Base-by-base conservation (phyloP, 257 asterid species). In the Hygrophila difformis region DNA sequence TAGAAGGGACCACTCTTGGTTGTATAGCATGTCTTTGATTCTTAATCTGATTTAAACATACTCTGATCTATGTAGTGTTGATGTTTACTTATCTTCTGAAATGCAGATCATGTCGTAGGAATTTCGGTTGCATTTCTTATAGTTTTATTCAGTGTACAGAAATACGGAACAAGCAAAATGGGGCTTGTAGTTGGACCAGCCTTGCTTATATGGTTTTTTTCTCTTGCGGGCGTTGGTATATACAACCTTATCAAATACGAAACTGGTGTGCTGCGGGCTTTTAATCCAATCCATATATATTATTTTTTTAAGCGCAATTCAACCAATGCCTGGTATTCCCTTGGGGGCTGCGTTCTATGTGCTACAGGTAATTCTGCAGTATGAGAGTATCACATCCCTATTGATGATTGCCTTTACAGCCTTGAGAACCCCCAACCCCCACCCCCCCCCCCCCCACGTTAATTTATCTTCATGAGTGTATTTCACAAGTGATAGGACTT, bases 111-210 rank as follows among this genome's bases (percentile, higher is more conserved):
- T 39, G 94, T 87, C 68, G 87, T 74, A 84, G 83, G 68, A 88
- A 87, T 87, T 63, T 78, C 99, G 38, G 81, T 87, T 44, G 93
- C 93, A 31, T 81, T 71, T 73, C 94, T 91, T 74, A 77, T 82
- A 72, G 62, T 86, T 53, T 68, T 91, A 76, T 91, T 91, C 81
- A 83, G 97, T 60, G 77, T 91, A 62, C 99, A 91, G 81, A 78
- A 77, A 74, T 91, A 86, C 56, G 97, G 97, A 47, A 91, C 99
- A 22, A 91, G 99, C 66, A 91, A 91, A 83, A 82, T 87, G 61
- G 99, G 99, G 69, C 70, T 91, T 74, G 76, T 86, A 33, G 95
- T 91, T 67, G 99, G 99, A 52, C 99, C 99, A 54, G 95, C 97
- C 52, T 76, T 91, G 79, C 81, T 91, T 59, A 52, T 91, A 68